These are phyloP conservation scores for Trametes polyzona DNA, from an alignment of 1,284 basidiomycete species.

Conservation along the genomic window DNA sequence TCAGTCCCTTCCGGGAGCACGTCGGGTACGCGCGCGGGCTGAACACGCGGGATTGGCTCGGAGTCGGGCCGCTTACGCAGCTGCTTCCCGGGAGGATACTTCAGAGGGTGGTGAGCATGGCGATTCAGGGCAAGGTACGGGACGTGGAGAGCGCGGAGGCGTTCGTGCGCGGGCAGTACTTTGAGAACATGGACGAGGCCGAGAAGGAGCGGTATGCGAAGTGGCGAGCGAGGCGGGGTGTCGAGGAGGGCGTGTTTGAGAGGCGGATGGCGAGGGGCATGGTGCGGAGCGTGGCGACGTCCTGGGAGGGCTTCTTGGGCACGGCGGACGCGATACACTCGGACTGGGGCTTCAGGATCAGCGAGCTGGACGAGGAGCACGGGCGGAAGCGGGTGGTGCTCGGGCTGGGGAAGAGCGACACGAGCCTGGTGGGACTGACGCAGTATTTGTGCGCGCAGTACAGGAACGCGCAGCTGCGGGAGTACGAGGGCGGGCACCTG, in stretches of 20 bases:
- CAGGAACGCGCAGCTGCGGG: conserved; percentile 42
- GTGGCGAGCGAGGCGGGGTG: conserved; percentile 46
- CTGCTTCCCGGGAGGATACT: conserved; percentile 46
- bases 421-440: conserved; percentile 45
- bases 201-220: conserved; percentile 44
- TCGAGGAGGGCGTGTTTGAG: conserved; percentile 48
- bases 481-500: conserved; percentile 53
- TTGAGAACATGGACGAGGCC: conserved; percentile 45
- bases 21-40: conserved; percentile 46
- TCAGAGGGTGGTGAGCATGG: conserved; percentile 37
- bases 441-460: conserved; percentile 50
- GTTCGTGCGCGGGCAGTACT: conserved; percentile 46
- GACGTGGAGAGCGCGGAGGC: conserved; percentile 45
- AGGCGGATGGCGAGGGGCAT: conserved; percentile 45
- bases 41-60: conserved; percentile 49
- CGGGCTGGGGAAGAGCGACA: conserved; percentile 44
- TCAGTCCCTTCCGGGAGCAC: conserved; percentile 53
- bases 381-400: conserved; percentile 48
- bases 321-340: conserved; percentile 48
- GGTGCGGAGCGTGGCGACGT: conserved; percentile 48
- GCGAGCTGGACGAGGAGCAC: conserved; percentile 48
- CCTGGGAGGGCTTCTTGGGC: conserved; percentile 59
- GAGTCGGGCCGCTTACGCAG: conserved; percentile 48
- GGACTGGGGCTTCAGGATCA: conserved; percentile 56
- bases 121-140: conserved; percentile 41